Base-by-base conservation (phyloP, 192 early-diverging fungal genomes). In the Chytriomyces sp. region DNA sequence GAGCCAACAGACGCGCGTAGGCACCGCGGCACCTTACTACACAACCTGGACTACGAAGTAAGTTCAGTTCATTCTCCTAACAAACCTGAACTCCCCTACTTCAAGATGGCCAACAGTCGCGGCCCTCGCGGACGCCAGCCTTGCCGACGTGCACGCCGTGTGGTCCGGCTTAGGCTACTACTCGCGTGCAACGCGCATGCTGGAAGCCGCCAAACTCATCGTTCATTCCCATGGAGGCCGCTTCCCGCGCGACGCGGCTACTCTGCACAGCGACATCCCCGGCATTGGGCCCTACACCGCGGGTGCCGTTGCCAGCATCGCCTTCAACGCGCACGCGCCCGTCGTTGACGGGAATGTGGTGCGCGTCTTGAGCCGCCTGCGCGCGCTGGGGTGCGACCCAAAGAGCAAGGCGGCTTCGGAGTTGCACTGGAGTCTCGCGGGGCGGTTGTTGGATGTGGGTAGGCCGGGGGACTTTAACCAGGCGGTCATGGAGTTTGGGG, bases 121-220 rank as follows among this genome's bases (percentile, higher is more conserved):
- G 7, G 85, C 81, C n/a, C 80, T 93, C 7, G 89, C 90, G 22
- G 78, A 74, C 25, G 89, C 92, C 12, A 75, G 82, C 28, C 36
- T 84, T 3, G 91, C 91, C 44, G 69, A 64, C n/a, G 86, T 90
- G 14, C 86, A 89, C 61, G 80, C 78, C 6, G 70, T 89, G 0
- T 93, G 91, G 91, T 79, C 88, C 12, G 92, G 92, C 3, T 83
- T 93, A 33, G 92, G 92, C 2, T 93, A 93, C 73, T 93, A 93
- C 64, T 89, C 88, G 0, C 73, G 92, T 30, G 92, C 89, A 6
- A 75, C 70, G 38, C 83, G 92, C 59, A 73, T 93, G 56, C 86
- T 86, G 68, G 82, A 90, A 74, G 91, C 81, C 6, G 89, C 92
- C 6, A 73, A 83, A 52, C 79, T 89, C 36, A 80, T 93, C 12